Evolutionary conservation across 768 basidiomycete species (phyloP), one percentile per base, ranked within the genome.

Genomic region (Clavaria fumosa): DNA sequence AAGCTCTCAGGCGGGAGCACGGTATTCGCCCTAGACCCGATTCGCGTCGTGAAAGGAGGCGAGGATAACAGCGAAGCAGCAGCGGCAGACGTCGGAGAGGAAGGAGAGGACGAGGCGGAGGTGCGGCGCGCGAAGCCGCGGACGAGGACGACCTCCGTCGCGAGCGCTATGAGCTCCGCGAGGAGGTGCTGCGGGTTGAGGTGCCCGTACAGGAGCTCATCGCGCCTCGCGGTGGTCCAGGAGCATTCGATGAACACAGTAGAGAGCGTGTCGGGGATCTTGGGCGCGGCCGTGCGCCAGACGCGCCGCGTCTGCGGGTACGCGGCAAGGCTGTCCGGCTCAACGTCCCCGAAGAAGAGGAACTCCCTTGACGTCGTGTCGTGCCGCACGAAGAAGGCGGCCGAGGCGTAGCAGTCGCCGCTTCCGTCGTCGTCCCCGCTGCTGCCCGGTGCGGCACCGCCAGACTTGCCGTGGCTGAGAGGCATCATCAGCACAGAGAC

Each of bases 211-310:
- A 96, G 64, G 37, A 63, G 51, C 32, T 74, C 67, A 45, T 75
- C 66, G 12, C 67, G 63, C 41, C 91, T 66, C 0, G 78, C 78
- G 1, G 73, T 68, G 15, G 80, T 75, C 61, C 78, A 89, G 1
- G 89, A 93, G 55, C 93, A 96, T 60, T 96, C 93, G 51, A 97
- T 85, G 52, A 97, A 96, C 40, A 96, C 69, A n/a, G 72, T 66
- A 22, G 70, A 67, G 11, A 96, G 68, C 3, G 58, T 62, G 17
- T 72, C 63, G 1, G 74, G 73, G 47, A 95, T 73, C 54, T 75
- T 76, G 31, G 71, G 62, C 4, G 90, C 90, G 0, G 88, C 89
- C 19, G 64, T 69, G 27, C 67, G 69, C 93, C 91, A 96, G 33
- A 97, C 76, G 28, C 64, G 56, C 19, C 64, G 61, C 26, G 77